A percentile compares a stretch with the other conserved stretches of the same genome.
These are phyloP conservation scores for Corymbia calophylla DNA, from an alignment of 441 rosid genomes.

Conservation along the genomic window DNA sequence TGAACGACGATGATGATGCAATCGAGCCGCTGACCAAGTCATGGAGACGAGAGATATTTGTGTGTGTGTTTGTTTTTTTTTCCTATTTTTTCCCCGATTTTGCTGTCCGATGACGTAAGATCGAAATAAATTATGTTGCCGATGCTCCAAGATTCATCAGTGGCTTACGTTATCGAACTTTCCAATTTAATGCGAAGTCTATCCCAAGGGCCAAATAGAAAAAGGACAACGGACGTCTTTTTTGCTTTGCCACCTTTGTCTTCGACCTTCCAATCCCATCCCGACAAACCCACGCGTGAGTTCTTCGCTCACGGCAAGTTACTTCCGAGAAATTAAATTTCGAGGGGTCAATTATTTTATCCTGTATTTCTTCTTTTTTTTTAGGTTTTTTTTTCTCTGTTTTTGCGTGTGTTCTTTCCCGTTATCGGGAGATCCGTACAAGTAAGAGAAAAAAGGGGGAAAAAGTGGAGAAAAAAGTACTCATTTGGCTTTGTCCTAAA, in stretches of 20 bases:
- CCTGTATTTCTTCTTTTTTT: rapidly evolving
- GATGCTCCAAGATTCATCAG: neutral
- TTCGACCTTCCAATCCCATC: neutral
- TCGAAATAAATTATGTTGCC: neutral
- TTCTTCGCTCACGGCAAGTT: neutral
- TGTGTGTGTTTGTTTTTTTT: neutral
- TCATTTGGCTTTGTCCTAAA: neutral
- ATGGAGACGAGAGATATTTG: neutral
- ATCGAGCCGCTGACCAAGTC: neutral
- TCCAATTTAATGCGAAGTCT: neutral
- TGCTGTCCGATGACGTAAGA: neutral
- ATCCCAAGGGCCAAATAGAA: neutral
- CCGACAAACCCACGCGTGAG: neutral
- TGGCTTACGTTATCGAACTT: neutral
- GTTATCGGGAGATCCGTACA: neutral
- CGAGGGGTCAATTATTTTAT: neutral
- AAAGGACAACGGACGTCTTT: neutral
- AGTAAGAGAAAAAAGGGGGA: neutral
- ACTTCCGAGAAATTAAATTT: neutral
- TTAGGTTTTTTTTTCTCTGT: rapidly evolving
- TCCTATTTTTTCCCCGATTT: rapidly evolving
- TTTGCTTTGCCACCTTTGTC: neutral
- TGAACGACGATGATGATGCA: neutral
- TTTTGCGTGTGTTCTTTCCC: neutral
- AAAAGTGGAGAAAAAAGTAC: rapidly evolving